These are phyloP conservation scores for Ilyonectria destructans DNA, from an alignment of 2,329 filamentous ascomycete genomes.

Conservation along the genomic window DNA sequence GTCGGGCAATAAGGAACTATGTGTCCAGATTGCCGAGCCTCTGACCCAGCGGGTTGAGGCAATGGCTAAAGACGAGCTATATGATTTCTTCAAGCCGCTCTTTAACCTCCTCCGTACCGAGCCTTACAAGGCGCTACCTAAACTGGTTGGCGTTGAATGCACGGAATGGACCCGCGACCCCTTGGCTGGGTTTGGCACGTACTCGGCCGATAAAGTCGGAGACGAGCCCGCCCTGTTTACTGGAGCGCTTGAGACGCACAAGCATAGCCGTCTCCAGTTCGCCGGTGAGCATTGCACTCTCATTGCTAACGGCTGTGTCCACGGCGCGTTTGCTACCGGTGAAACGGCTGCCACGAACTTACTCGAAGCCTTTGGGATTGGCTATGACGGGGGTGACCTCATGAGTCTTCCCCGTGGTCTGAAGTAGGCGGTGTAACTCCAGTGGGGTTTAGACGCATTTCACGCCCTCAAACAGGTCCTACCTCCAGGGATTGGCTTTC, in stretches of 20 bases:
- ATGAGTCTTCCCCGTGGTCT: slow-evolving; percentile 12
- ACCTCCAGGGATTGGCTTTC: no score
- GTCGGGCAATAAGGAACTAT: slow-evolving; percentile 27
- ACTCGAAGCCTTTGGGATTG: slow-evolving; percentile 19
- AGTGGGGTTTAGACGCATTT: no score
- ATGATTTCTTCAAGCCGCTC: slow-evolving; percentile 28
- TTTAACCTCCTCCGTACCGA: slow-evolving; percentile 28
- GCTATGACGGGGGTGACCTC: slow-evolving; percentile 18
- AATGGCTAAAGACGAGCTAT: slow-evolving; percentile 22
- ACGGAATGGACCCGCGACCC: slow-evolving; percentile 30
- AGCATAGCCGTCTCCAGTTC: slow-evolving; percentile 25
- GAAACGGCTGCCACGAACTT: slow-evolving; percentile 27
- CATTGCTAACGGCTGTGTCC: slow-evolving; percentile 26
- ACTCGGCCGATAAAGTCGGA: slow-evolving; percentile 31
- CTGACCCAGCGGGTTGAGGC: slow-evolving; percentile 27
- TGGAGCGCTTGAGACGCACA: slow-evolving; percentile 21
- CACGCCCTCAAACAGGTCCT: no score
- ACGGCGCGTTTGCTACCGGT: slow-evolving; percentile 27
- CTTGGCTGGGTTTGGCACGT: slow-evolving; percentile 28
- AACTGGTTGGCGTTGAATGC: slow-evolving; percentile 20
- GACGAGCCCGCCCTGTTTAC: slow-evolving; percentile 26
- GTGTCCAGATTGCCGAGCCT: slow-evolving; percentile 29
- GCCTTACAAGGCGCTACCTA: slow-evolving; percentile 30
- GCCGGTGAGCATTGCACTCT: slow-evolving; percentile 30
- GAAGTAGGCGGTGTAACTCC: no score